Percentiles rank a stretch among this genome's conserved stretches.
These are phyloP conservation scores for Blastobotrys muscicola DNA, from an alignment of 805 yeast genomes.

Conservation along the genomic window DNA sequence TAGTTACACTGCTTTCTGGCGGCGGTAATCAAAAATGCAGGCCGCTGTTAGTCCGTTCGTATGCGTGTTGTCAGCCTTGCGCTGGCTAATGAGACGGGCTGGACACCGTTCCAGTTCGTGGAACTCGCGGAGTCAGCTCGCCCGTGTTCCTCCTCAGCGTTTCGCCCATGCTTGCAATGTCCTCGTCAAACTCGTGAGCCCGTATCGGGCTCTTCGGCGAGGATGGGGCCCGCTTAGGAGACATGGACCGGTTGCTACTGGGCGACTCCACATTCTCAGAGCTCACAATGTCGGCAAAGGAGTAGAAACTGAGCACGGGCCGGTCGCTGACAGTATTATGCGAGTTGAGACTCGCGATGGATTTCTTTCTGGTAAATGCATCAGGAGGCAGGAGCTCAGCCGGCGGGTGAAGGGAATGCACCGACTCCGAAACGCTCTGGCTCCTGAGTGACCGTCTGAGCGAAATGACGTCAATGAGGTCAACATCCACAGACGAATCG, in stretches of 20 bases:
- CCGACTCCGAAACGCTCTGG: slow-evolving; percentile 2
- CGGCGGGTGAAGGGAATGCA: background rate
- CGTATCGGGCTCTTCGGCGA: background rate
- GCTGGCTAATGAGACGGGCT: background rate
- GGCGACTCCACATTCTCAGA: slow-evolving; percentile 4
- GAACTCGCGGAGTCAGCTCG: slow-evolving; percentile 2
- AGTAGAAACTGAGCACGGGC: slow-evolving; percentile 42
- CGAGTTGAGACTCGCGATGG: too few species aligned
- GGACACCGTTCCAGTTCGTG: background rate
- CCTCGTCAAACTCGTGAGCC: slow-evolving; percentile 4
- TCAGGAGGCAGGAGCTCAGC: slow-evolving; percentile 1
- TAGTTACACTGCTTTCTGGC: too few species aligned
- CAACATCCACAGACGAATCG: slow-evolving; percentile 48
- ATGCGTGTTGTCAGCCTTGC: too few species aligned
- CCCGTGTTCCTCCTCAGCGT: slow-evolving; percentile 17
- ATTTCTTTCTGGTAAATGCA: too few species aligned
- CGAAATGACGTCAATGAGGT: slow-evolving; percentile 62
- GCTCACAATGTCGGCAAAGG: slow-evolving; percentile 65
- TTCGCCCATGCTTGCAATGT: slow-evolving; percentile 16
- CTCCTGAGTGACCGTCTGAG: slow-evolving; percentile 42
- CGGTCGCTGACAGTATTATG: background rate
- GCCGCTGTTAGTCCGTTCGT: background rate
- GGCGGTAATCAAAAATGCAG: too few species aligned
- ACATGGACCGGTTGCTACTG: background rate
- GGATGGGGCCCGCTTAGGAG: background rate